Percentiles rank a stretch among this genome's conserved stretches.
These are phyloP conservation scores for Sonneratia caseolaris DNA, from an alignment of 345 rosid species.

Conservation along the genomic window DNA sequence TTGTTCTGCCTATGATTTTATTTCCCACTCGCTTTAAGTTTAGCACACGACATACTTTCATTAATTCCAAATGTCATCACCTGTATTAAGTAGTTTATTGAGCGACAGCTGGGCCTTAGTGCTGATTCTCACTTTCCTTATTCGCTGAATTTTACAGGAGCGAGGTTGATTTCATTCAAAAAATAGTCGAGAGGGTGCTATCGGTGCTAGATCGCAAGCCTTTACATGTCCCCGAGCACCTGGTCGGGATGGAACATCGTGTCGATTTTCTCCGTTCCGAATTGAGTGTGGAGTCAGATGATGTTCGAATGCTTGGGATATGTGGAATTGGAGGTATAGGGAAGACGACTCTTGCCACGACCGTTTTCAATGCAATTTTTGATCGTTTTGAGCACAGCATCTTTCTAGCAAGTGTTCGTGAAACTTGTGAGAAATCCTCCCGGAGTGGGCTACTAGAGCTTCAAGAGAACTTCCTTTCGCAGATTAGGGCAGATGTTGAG, in stretches of 20 bases:
- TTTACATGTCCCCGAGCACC: constrained; percentile 4
- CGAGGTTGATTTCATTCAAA: constrained; percentile 2
- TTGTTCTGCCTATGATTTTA: not conserved
- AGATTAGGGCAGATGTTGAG: not conserved
- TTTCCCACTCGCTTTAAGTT: too few relatives aligned
- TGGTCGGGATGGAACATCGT: constrained; percentile 7
- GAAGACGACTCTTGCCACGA: constrained; percentile 18
- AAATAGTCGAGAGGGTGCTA: not conserved
- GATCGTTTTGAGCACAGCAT: constrained; percentile 18
- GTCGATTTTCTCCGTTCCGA: not conserved
- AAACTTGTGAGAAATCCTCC: not conserved
- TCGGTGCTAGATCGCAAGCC: not conserved
- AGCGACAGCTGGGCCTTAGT: too few relatives aligned
- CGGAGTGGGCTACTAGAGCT: not conserved
- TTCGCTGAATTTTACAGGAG: not conserved
- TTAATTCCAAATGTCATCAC: too few relatives aligned
- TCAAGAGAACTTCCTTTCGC: constrained; percentile 10
- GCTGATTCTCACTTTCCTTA: too few relatives aligned
- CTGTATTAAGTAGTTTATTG: too few relatives aligned
- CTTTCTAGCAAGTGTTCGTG: constrained; percentile 29
- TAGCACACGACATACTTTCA: too few relatives aligned
- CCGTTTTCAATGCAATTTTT: not conserved
- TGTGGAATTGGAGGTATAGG: constrained; percentile 12
- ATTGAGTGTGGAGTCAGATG: not conserved
- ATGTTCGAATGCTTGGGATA: constrained; percentile 10